Conservation (phyloP, 352 stramenopile genomes). For the Globisporangium polare region DNA sequence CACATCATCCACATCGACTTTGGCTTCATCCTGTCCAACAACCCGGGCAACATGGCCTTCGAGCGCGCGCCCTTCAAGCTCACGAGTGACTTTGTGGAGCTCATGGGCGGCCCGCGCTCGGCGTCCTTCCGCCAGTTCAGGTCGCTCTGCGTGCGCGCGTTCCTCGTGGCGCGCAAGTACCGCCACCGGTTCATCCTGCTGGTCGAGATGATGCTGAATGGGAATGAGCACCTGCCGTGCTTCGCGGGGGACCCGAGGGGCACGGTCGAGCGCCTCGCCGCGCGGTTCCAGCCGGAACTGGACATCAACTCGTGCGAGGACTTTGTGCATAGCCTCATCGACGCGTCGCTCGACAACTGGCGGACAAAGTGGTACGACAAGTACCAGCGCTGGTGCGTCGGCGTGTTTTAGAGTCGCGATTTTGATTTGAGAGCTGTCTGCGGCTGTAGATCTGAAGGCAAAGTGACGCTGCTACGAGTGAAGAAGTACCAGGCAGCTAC, state of each 20-base stretch:
- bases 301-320: slow-evolving; percentile 93
- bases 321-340: slow-evolving; percentile 95
- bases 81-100: slow-evolving; percentile 94
- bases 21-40: slow-evolving; percentile 94
- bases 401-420: slow-evolving; percentile 66
- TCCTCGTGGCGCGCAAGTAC: slow-evolving; percentile 94
- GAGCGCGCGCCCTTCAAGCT: slow-evolving; percentile 98
- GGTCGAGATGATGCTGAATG: slow-evolving; percentile 96
- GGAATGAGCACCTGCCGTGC: slow-evolving; percentile 96
- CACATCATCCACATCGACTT: slow-evolving; percentile 98
- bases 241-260: slow-evolving; percentile 92
- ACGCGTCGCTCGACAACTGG: slow-evolving; percentile 96
- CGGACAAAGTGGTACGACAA: slow-evolving; percentile 96
- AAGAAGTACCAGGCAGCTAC: not conserved
- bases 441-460: too few relatives aligned
- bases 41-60: slow-evolving; percentile 92
- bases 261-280: slow-evolving; percentile 86
- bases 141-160: slow-evolving; percentile 94
- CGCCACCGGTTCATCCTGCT: slow-evolving; percentile 94
- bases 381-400: slow-evolving; percentile 92
- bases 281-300: slow-evolving; percentile 93
- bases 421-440: not conserved
- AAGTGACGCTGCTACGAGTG: not conserved
- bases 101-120: slow-evolving; percentile 93
- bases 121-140: slow-evolving; percentile 93